Base-by-base conservation (phyloP, 106 monocot genomes). In the Hemerocallis citrina region DNA sequence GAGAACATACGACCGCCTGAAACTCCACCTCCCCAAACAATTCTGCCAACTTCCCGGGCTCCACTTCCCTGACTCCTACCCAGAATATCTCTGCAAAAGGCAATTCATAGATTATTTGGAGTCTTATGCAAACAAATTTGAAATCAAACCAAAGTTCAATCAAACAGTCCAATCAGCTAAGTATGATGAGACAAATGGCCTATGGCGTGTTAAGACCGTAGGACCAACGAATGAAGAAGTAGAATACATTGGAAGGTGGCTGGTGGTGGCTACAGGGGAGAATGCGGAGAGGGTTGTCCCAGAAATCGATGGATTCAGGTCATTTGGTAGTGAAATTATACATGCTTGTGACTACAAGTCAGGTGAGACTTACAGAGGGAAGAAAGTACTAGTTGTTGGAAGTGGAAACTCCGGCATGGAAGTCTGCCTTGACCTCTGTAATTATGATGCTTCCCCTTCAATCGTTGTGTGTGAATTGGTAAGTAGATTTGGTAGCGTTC, bases 381-480 rank as follows among this genome's bases (percentile, higher is more conserved):
- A 80, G 66, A 67, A 55, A 22, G 85, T 80, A 28, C 64, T 85
- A 37, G 85, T 85, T 28, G 84, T 85, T 56, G 84, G 84, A 23
- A 76, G 81, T 22, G 81, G 81, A 3, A 81, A 81, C 39, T 81
- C 80, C 46, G 85, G 85, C 72, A 85, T 85, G 85, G 85, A 85
- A 65, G 70, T 85, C 29, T 77, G 68, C 46, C 68, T 85, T 42
- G 85, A 85, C 57, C 80, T 85, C 62, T 85, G 80, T 47, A 36
- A 80, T 24, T 67, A 80, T 58, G 57, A 67, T 43, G 76, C 85
- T 8, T 48, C 34, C 44, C 80, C 85, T 21, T 73, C 72, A 7
- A 77, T 85, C 70, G 83, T 84, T 12, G 83, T 84, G 17, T 67
- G 83, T 19, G 75, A 81, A 63, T 72, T 76, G 58, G 76, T 81